These are phyloP conservation scores for Solanum chilense DNA, from an alignment of 257 asterid genomes.

Conservation along the genomic window DNA sequence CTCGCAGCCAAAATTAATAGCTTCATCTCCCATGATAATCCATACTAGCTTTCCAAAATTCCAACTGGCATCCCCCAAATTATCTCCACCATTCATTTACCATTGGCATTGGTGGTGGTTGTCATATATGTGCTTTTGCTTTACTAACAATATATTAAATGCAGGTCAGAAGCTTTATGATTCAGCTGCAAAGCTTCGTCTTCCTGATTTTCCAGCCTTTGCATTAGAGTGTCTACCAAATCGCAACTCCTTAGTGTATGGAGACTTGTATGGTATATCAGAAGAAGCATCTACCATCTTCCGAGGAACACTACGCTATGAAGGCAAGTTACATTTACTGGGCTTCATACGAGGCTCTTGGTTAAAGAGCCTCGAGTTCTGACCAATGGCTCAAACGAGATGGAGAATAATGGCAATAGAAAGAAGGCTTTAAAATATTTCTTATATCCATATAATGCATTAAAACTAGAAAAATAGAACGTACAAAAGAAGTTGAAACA, in stretches of 20 bases:
- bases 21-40: not conserved
- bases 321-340: conserved; percentile 41
- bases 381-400: not conserved
- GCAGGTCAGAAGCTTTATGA: conserved; percentile 81
- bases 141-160: not conserved
- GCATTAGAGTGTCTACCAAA: conserved; percentile 97
- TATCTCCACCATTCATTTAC: not conserved
- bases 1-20: not conserved
- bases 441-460: not conserved
- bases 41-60: not conserved
- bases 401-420: not conserved
- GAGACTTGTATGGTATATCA: conserved; percentile 70
- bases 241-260: conserved; percentile 77
- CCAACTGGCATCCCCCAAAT: not conserved
- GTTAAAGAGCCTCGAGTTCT: not conserved
- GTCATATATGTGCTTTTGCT: not conserved
- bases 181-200: conserved; percentile 67
- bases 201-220: conserved; percentile 79
- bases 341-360: not conserved
- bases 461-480: not conserved
- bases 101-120: not conserved
- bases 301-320: conserved; percentile 91
- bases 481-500: not conserved
- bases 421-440: not conserved
- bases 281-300: conserved; percentile 81